These are phyloP conservation scores for Juncus inflexus DNA, from an alignment of 176 grass and related monocot species.

Conservation along the genomic window DNA sequence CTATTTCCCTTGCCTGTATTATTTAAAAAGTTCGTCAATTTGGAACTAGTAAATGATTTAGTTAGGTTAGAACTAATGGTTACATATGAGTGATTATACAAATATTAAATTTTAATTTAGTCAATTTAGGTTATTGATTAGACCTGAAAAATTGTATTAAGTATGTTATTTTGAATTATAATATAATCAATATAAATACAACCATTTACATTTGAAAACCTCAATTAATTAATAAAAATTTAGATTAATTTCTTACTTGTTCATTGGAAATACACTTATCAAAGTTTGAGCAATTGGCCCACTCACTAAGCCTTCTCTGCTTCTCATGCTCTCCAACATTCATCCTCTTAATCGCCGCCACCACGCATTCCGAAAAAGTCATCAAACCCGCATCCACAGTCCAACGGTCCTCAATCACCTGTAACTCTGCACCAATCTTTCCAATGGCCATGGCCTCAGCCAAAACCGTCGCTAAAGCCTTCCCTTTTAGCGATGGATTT, in stretches of 20 bases:
- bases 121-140: no score
- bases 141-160: no score
- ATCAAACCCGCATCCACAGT: slow-evolving; percentile 51
- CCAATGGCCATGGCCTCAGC: slow-evolving; percentile 42
- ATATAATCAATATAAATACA: no score
- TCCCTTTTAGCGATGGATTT: slow-evolving; percentile 40
- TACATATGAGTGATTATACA: no score
- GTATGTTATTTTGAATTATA: no score
- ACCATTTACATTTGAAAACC: no score
- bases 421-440: slow-evolving; percentile 56
- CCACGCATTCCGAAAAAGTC: slow-evolving; percentile 67
- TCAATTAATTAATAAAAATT: no score
- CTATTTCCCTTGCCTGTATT: slow-evolving; percentile 42
- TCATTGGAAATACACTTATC: slow-evolving; percentile 55
- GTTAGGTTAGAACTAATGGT: no score
- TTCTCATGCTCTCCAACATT: slow-evolving; percentile 36
- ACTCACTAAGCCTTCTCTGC: slow-evolving; percentile 49
- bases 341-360: slow-evolving; percentile 42
- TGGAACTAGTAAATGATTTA: no score
- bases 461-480: slow-evolving; percentile 37
- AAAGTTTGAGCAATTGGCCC: slow-evolving; percentile 41
- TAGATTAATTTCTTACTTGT: slow-evolving; percentile 3
- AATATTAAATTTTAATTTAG: no score
- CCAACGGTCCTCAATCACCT: slow-evolving; percentile 75
- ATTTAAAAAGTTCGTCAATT: not conserved